These are phyloP conservation scores for Petunia hybrid DNA, from an alignment of 305 asterid species.

Conservation along the genomic window DNA sequence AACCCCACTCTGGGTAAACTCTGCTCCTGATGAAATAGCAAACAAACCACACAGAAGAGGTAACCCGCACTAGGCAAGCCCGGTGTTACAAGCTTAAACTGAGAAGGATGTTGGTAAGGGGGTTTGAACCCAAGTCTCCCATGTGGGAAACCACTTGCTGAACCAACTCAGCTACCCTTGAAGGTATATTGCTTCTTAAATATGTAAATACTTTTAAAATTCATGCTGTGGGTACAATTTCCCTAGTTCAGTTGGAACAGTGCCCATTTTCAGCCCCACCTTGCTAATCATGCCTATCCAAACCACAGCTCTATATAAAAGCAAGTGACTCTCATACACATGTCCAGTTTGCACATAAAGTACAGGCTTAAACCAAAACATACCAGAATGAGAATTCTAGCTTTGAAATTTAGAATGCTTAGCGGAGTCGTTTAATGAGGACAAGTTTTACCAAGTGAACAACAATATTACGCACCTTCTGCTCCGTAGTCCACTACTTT, in stretches of 20 bases:
- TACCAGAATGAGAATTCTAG: not conserved
- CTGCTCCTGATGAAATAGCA: no score
- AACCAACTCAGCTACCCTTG: no score
- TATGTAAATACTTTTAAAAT: no score
- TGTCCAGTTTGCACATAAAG: conserved; percentile 17
- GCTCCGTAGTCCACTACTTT: conserved; percentile 51
- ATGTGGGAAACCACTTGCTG: no score
- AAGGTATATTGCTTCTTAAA: not conserved
- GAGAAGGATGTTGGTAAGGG: no score
- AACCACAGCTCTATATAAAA: not conserved
- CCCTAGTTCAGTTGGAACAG: not conserved
- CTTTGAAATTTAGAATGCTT: not conserved
- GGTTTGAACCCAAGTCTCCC: no score
- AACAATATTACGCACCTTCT: conserved; percentile 56
- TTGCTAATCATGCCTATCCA: conserved; percentile 21
- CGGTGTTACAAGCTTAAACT: no score
- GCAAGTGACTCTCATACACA: conserved; percentile 12
- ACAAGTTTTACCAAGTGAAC: not conserved
- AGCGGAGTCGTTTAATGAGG: conserved; percentile 5
- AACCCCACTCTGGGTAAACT: no score
- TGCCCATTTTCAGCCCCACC: conserved; percentile 9
- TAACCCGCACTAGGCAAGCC: no score
- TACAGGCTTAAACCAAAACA: not conserved
- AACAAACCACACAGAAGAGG: no score
- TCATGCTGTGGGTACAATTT: not conserved